Evolutionary conservation across 495 filamentous ascomycete species (phyloP), one percentile per base, ranked within the genome.

Genomic region (Tetracladium setigerum): DNA sequence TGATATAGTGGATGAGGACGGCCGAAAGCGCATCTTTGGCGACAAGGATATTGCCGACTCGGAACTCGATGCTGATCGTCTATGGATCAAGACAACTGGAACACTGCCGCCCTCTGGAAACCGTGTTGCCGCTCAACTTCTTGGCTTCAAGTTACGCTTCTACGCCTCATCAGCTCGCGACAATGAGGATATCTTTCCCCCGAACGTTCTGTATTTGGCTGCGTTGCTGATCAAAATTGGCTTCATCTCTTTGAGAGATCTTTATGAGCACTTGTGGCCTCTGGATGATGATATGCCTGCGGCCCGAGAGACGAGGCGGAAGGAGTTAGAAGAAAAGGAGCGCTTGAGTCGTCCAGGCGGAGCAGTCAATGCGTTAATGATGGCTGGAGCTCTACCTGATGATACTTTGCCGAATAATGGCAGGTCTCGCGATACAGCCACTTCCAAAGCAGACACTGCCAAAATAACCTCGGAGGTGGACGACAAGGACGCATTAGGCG

Each of bases 81-180:
- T 77, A 38, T 95, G 88, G 87, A 85, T 92, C 44, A 73, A 77
- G 54, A 70, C 73, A 46, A 95, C 90, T 9, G 79, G 81, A 46
- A 94, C 86, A 0, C 62, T 89, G 14, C 89, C 89, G 13, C 87
- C 90, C 1, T 68, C 76, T 37, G 94, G 94, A 38, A 99, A 95
- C 57, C 77, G 81, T 34, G 82, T 90, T 46, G 94, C 94, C 1
- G 94, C 94, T 10, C 90, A 96, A 60, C 74, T 99, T 22, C 79
- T 99, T 19, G 94, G 94, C 7, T 97, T 99, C 74, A 99, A 99
- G 62, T 78, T 99, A 38, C 86, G 88, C 24, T 96, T 95, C 67
- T 99, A 99, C 59, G 73, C 78, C 24, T 86, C 84, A 6, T 70
- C 77, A 7, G 87, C 86, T 30, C 77, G 87, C 30, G 71, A 78